Evolutionary conservation across 805 yeast genomes (phyloP), one percentile per base, ranked within the genome.

Genomic region (Lachancea mirantina): DNA sequence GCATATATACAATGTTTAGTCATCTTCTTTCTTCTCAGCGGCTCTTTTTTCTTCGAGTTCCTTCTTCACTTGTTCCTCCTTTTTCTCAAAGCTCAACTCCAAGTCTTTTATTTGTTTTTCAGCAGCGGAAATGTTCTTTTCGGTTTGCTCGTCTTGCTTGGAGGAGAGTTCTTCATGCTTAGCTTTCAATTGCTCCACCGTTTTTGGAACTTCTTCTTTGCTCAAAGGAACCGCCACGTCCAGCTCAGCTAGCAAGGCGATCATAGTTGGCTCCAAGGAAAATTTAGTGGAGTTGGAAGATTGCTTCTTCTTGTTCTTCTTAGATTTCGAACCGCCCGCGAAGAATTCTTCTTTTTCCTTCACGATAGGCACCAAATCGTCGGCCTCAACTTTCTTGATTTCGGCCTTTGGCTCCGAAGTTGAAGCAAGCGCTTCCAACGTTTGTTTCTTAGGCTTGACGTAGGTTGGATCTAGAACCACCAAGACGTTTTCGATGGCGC

Each of bases 131-230:
- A 82, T 68, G 58, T 82, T 80, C 59, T 74, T 72, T 56, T 76
- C 72, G 39, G 96, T 84, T 52, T 78, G 83, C 36, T 76, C 83
- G 39, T 78, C 88, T 66, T 85, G 94, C 62, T 77, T 76, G 30
- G 69, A 67, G 59, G 71, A 65, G 64, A 74, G 82, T 42, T 76
- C 76, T 36, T 64, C 67, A 52, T 84, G 73, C 59, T 92, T 87
- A 47, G 68, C 72, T 67, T 77, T 75, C 61, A 89, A 74, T 45
- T 74, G 66, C 32, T 67, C 75, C 50, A 83, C 60, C 42, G 89
- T 74, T 27, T 62, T 61, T 19, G 79, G 68, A 44, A 80, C 76
- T 34, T 83, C 89, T 11, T 78, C 92, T 42, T 72, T 64, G 47
- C 77, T 70, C 39, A 79, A 68, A 55, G 98, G 98, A 42, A 88